Evolutionary conservation across 1,284 basidiomycete genomes (phyloP).

Genomic region (Puccinia sorghi): DNA sequence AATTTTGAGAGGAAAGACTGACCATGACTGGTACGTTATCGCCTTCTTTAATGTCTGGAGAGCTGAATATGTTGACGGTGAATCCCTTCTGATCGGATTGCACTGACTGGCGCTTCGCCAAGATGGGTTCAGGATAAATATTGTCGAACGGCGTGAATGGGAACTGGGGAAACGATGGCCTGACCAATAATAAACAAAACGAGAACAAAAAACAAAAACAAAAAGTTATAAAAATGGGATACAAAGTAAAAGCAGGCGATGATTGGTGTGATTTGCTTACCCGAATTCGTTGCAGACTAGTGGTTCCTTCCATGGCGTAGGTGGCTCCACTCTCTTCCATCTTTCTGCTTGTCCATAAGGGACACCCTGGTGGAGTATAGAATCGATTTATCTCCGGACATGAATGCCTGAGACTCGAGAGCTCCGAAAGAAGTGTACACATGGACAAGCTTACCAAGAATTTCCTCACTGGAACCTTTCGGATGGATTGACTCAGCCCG

Average conservation of each 20-base stretch:
- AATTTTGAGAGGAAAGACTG: background rate
- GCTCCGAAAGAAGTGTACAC: background rate
- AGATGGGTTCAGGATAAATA: background rate
- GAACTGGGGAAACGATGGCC: background rate
- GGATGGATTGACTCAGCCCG: background rate
- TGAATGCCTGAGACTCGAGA: background rate
- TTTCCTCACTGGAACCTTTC: constrained; percentile 30
- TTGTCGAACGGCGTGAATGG: background rate
- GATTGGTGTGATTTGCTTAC: background rate
- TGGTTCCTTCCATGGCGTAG: constrained; percentile 28
- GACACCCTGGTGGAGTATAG: constrained; percentile 12
- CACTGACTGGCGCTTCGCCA: background rate
- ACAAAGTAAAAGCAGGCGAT: background rate
- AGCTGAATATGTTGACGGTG: constrained; percentile 28
- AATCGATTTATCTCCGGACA: no score
- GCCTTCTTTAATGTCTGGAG: constrained; percentile 3
- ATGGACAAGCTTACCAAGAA: constrained; percentile 21
- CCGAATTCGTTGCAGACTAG: constrained; percentile 36
- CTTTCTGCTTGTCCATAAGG: constrained; percentile 42
- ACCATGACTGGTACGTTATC: constrained; percentile 33
- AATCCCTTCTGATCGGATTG: constrained; percentile 31
- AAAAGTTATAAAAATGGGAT: background rate
- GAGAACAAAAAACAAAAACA: no score
- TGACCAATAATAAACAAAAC: background rate
- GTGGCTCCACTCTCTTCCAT: constrained; percentile 30